phyloP scores from a whole-genome alignment of 352 stramenopile genomes.

The Globisporangium camurandrum region DNA sequence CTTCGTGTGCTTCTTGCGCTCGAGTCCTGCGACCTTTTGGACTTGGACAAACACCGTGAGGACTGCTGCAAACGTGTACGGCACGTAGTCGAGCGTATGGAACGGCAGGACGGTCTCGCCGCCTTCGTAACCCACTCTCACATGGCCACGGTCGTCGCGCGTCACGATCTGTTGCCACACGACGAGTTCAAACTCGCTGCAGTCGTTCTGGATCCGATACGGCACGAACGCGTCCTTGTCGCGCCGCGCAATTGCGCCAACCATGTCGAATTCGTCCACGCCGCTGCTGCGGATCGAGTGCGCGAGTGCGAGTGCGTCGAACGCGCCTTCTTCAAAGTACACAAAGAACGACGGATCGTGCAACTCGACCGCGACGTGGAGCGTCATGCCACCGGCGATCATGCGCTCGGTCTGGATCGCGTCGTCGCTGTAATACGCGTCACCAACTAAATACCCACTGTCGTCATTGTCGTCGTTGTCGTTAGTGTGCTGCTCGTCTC shows the following conservation, averaged over 20 bases:
- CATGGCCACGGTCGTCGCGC: slow-evolving; percentile 38
- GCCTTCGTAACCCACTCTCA: slow-evolving; percentile 48
- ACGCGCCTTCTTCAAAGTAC: slow-evolving; percentile 41
- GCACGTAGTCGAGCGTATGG: slow-evolving; percentile 74
- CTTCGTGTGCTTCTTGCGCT: slow-evolving; percentile 16
- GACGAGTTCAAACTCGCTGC: slow-evolving; percentile 60
- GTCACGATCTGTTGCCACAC: slow-evolving; percentile 76
- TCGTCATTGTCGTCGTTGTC: slow-evolving; percentile 18
- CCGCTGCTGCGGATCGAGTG: not conserved
- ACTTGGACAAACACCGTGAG: slow-evolving; percentile 70
- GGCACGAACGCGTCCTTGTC: slow-evolving; percentile 60
- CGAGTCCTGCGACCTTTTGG: slow-evolving; percentile 47
- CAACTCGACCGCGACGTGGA: slow-evolving; percentile 75
- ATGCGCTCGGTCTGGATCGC: slow-evolving; percentile 25
- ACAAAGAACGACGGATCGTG: slow-evolving; percentile 74
- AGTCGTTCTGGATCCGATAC: slow-evolving; percentile 81
- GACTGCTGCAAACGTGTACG: slow-evolving; percentile 56
- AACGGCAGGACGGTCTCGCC: slow-evolving; percentile 66
- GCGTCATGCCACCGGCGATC: slow-evolving; percentile 30
- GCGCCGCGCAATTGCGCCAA: slow-evolving; percentile 12
- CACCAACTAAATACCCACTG: slow-evolving; percentile 23
- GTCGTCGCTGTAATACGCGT: slow-evolving; percentile 23
- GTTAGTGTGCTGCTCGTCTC: no score
- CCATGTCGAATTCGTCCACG: not conserved
- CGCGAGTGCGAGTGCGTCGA: slow-evolving; percentile 4